Evolutionary conservation across 805 yeast species (phyloP).

Genomic region (Jamesozyma hellenica): DNA sequence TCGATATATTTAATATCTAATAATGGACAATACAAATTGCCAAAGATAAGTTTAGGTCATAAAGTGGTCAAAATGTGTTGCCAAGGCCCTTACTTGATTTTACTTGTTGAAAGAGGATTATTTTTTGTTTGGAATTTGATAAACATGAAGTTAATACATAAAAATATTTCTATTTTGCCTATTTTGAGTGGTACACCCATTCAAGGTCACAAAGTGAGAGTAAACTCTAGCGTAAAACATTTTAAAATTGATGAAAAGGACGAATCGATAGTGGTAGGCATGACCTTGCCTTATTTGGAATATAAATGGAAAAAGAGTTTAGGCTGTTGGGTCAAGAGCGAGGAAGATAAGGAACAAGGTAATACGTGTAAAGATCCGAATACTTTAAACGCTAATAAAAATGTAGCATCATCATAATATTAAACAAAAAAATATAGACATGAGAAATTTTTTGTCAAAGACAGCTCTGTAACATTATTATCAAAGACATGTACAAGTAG

Average conservation of each 20-base stretch:
- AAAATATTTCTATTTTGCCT: constrained; percentile 23
- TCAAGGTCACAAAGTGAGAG: constrained; percentile 21
- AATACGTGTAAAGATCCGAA: no score
- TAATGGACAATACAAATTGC: constrained; percentile 29
- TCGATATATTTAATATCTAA: constrained; percentile 27
- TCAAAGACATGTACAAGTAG: no score
- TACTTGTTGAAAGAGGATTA: constrained; percentile 51
- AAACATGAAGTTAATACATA: constrained; percentile 11
- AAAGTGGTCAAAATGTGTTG: constrained; percentile 38
- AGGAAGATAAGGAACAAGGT: neutral
- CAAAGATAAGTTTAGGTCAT: constrained; percentile 37
- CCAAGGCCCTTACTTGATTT: constrained; percentile 36
- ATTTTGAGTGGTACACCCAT: constrained; percentile 18
- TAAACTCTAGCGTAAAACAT: constrained; percentile 15
- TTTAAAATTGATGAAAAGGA: constrained; percentile 2
- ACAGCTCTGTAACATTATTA: no score
- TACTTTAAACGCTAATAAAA: no score
- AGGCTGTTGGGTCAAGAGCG: constrained; percentile 28
- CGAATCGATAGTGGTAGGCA: constrained; percentile 9
- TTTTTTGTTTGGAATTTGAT: constrained; percentile 31
- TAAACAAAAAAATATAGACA: no score
- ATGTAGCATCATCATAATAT: no score
- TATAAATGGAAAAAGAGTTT: constrained; percentile 18
- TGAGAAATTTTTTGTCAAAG: no score
- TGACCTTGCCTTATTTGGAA: constrained; percentile 9